Base-by-base conservation (phyloP, 208 protist species). In the Trypanosoma platydactyli region DNA sequence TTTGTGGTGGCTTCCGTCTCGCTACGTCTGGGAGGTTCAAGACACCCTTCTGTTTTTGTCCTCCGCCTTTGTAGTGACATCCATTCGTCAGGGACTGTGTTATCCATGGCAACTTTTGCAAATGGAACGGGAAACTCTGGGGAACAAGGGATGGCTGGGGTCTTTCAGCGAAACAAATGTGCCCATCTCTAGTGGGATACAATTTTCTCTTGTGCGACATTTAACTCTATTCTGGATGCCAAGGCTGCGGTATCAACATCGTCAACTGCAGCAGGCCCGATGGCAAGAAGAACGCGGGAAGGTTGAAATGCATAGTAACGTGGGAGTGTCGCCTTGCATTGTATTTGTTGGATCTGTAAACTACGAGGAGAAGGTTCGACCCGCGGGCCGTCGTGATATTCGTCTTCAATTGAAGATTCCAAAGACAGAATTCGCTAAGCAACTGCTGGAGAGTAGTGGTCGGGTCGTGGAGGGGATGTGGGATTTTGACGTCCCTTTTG, bases 401-500 rank as follows among this genome's bases (percentile, higher is more conserved):
- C 20, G 30, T 0, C 50, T 67, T 44, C 50, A 55, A 7, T 15
- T 67, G 40, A 42, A 50, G 3, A 58, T 42, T 57, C 25, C 11
- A 1, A 42, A 65, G 16, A 13, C 42, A 18, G 2, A 56, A 40
- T 45, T 15, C 33, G 5, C 29, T 41, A 18, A 3, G 35, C 20
- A 13, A 33, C 20, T 40, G 35, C 9, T 4, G 45, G 41, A 22
- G 25, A 1, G 9, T 25, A 30, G 51, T 20, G 22, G 22, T n/a
- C n/a, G 22, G 22, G 1, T 35, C 1, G n/a, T 25, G 2, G 1
- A 62, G 5, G 3, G 0, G 5, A 48, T 50, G 13, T 52, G 42
- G 52, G 29, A 30, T 12, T 62, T 73, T 53, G 68, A 73, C 56
- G 22, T 73, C 18, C 52, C 68, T 16, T 65, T 73, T 27, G 53